Percentiles rank a stretch among this genome's conserved stretches.
Evolutionary conservation across 371 early-diverging fungal genomes (phyloP).

Genomic region (Apophysomyces variabilis): DNA sequence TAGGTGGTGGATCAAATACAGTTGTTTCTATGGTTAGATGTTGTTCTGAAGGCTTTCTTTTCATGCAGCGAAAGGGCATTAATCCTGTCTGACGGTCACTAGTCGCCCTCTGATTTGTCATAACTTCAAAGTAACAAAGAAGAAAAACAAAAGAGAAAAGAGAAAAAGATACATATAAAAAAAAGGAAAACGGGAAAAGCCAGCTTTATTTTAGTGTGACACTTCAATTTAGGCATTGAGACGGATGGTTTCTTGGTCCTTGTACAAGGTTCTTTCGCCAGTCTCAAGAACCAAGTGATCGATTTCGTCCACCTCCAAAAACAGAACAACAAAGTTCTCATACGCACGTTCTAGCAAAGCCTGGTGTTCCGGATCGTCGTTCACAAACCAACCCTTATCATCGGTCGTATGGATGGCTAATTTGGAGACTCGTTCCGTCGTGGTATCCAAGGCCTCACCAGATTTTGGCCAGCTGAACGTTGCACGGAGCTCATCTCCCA

Average conservation of each 20-base stretch:
- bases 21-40: conserved; percentile 35
- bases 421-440: neutral
- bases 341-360: conserved; percentile 29
- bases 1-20: conserved; percentile 27
- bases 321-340: conserved; percentile 34
- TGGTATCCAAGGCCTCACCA: neutral
- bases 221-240: conserved; percentile 7
- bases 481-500: conserved; percentile 34
- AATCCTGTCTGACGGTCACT: neutral
- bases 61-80: conserved; percentile 5
- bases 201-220: conserved; percentile 11
- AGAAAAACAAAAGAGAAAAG: conserved; percentile 7
- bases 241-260: neutral
- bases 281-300: conserved; percentile 24
- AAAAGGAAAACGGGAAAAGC: conserved; percentile 8
- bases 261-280: conserved; percentile 18
- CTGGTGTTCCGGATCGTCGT: conserved; percentile 21
- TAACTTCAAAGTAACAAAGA: neutral
- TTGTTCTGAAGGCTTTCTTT: conserved; percentile 10
- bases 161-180: neutral
- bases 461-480: conserved; percentile 17
- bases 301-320: conserved; percentile 32
- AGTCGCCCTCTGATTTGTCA: neutral
- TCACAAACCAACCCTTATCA: conserved; percentile 18
- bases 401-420: conserved; percentile 23